Base-by-base conservation (phyloP, 148 eudicot species). In the Cornus controversa region DNA sequence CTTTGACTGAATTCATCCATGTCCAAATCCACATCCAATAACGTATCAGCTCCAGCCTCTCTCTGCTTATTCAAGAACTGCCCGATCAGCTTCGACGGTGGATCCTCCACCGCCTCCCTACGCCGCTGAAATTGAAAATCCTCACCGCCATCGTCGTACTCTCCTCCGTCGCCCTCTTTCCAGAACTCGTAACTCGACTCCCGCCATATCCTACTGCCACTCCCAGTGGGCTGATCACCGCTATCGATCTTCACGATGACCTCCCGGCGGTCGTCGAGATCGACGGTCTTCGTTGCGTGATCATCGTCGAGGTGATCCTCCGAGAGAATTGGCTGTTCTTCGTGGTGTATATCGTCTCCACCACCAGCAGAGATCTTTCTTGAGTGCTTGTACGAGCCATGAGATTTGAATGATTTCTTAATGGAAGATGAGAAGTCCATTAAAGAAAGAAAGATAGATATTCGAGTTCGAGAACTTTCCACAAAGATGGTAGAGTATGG, bases 201-300 rank as follows among this genome's bases (percentile, higher is more conserved):
- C 63, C 79, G 81, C 76, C 72, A 24, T 14, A 69, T 36, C 13
- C 25, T 45, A 37, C 25, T 58, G 77, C 9, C 42, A 18, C 22
- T 29, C 2, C 1, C 69, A 11, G 27, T 42, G 14, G 27, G 36
- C 2, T 15, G 25, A 45, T 74, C 77, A 0, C 29, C 67, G 24
- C 60, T 77, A 54, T 90, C 85, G 27, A 90, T 80, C 29, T 88
- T 85, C 0, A 90, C 86, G 47, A 88, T 80, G 34, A 90, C 82
- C 37, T 86, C 87, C 4, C 42, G 58, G 27, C 40, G 58, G 11
- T 50, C 73, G 31, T 73, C 18, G 26, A 66, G 64, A 60, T 60
- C 64, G 20, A 54, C 62, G 62, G 62, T 54, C 62, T 54, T 54
- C 22, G 34, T 72, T 0, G 45, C 73, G 67, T 70, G 87, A n/a